These are phyloP conservation scores for Coemansia sp. DNA, from an alignment of 192 early-diverging fungal genomes.

Conservation along the genomic window DNA sequence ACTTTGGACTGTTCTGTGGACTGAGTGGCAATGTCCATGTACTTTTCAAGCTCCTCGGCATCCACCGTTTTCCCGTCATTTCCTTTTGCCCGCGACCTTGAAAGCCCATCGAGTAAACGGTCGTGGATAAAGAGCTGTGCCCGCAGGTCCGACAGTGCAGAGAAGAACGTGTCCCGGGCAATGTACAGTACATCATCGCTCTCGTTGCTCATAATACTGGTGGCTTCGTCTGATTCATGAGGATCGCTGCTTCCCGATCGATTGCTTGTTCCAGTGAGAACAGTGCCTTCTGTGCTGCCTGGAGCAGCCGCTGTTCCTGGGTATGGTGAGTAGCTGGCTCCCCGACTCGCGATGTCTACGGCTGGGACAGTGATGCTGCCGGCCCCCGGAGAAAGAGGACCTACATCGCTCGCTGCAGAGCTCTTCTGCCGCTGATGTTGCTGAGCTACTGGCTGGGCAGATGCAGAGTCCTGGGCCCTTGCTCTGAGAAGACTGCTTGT, in stretches of 20 bases:
- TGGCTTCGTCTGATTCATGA: slow-evolving; percentile 3
- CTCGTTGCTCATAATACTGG: slow-evolving; percentile 47
- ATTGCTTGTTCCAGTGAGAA: slow-evolving; percentile 4
- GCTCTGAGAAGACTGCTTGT: slow-evolving; percentile 36
- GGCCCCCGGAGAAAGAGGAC: neutral
- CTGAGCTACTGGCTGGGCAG: slow-evolving; percentile 18
- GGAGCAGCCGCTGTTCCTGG: neutral
- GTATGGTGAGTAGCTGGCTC: neutral
- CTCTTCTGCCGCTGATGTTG: slow-evolving; percentile 4
- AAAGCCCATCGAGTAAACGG: slow-evolving; percentile 57
- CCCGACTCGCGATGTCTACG: neutral
- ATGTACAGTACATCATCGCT: slow-evolving; percentile 50
- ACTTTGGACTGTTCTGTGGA: slow-evolving; percentile 32
- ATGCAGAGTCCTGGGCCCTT: slow-evolving; percentile 14
- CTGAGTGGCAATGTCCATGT: slow-evolving; percentile 30
- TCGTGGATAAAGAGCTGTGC: slow-evolving; percentile 65
- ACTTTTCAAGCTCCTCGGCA: slow-evolving; percentile 27
- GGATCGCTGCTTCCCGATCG: slow-evolving; percentile 13
- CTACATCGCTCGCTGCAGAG: neutral
- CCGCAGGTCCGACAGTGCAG: slow-evolving; percentile 55
- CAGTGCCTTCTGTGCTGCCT: neutral
- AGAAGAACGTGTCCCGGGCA: slow-evolving; percentile 53
- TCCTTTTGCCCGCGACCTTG: slow-evolving; percentile 20
- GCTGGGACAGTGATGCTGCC: neutral
- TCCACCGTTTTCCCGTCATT: slow-evolving; percentile 14